These are phyloP conservation scores for Mycena albidolilacea DNA, from an alignment of 768 basidiomycete species.

Conservation along the genomic window DNA sequence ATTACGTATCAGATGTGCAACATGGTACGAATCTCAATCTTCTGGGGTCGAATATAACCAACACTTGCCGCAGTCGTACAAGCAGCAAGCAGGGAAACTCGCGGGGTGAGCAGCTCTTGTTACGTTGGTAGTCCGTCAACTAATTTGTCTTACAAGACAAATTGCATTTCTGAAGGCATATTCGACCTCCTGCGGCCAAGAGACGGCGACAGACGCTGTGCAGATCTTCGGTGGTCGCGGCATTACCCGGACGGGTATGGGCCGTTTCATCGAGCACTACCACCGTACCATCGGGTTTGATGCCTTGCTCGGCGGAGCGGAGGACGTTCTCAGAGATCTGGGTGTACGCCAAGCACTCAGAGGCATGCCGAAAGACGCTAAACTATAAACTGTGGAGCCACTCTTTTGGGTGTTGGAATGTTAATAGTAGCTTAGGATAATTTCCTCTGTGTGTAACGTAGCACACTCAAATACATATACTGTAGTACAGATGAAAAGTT, in stretches of 20 bases:
- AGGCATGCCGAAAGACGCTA: constrained; percentile 70
- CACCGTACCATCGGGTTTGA: constrained; percentile 54
- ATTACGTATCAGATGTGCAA: constrained; percentile 92
- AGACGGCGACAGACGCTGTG: constrained; percentile 72
- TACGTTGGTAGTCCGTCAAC: not conserved
- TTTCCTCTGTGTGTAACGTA: constrained; percentile 2
- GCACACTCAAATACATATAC: constrained; percentile 11
- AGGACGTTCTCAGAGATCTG: constrained; percentile 75
- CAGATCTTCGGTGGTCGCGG: constrained; percentile 91
- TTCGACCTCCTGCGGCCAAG: constrained; percentile 72
- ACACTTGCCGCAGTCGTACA: constrained; percentile 64
- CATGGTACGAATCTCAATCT: constrained; percentile 63
- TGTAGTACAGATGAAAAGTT: constrained; percentile 6
- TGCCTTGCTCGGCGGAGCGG: constrained; percentile 81
- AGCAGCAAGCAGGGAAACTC: constrained; percentile 81
- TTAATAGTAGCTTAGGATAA: constrained; percentile 9
- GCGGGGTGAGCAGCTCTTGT: constrained; percentile 68
- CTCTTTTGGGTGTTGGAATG: not conserved
- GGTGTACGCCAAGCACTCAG: constrained; percentile 78
- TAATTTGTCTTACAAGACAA: constrained; percentile 55
- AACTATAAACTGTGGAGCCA: not conserved
- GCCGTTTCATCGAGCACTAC: constrained; percentile 76
- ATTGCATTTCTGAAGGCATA: constrained; percentile 84
- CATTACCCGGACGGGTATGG: constrained; percentile 89
- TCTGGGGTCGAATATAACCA: not conserved